These are phyloP conservation scores for Hygrophila difformis DNA, from an alignment of 257 asterid genomes.

Conservation along the genomic window DNA sequence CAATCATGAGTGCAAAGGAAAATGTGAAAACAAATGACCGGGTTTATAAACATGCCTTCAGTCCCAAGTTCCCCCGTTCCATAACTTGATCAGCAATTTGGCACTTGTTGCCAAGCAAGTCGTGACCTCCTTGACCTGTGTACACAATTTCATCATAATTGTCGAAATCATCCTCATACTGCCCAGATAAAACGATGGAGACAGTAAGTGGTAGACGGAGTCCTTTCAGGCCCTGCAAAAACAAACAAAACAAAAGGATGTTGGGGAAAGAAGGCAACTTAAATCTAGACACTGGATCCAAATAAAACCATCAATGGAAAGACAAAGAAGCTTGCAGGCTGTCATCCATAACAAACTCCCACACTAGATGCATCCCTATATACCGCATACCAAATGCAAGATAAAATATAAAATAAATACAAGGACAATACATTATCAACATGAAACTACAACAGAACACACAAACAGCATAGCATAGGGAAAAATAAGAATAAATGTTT, in stretches of 20 bases:
- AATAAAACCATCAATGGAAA: too few relatives aligned
- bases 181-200: constrained; percentile 86
- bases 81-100: constrained; percentile 63
- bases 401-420: too few relatives aligned
- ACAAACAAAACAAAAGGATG: neutral
- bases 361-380: too few relatives aligned
- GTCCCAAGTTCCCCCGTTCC: constrained; percentile 69
- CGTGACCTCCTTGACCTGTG: constrained; percentile 93
- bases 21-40: too few relatives aligned
- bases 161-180: constrained; percentile 85
- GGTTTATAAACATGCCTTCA: constrained; percentile 38
- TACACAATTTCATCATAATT: constrained; percentile 66
- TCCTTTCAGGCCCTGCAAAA: constrained; percentile 31
- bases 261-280: neutral
- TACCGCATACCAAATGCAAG: too few relatives aligned
- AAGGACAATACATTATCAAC: too few relatives aligned
- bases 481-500: too few relatives aligned
- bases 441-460: too few relatives aligned
- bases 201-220: constrained; percentile 48
- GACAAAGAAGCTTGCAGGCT: neutral
- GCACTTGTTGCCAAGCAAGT: constrained; percentile 62
- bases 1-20: too few relatives aligned
- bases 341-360: neutral
- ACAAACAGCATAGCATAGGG: too few relatives aligned
- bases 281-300: neutral